Base-by-base conservation (phyloP, 1,284 basidiomycete species). In the Tremellales sp. region DNA sequence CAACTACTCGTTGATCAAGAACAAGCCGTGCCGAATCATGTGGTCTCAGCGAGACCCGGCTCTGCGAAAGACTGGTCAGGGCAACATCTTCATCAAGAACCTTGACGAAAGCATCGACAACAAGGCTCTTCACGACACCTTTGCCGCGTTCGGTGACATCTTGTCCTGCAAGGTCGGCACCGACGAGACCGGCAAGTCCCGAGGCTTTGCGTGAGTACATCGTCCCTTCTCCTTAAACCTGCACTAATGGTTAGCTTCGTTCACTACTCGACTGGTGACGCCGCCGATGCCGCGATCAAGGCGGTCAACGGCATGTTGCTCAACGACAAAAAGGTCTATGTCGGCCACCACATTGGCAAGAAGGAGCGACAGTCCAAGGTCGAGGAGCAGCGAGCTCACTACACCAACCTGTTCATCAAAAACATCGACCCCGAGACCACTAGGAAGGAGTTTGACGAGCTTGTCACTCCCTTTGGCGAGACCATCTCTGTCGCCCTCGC, bases 41-140 rank as follows among this genome's bases (percentile, higher is more conserved):
- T 97, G 96, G 93, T 97, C 93, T 69, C 94, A 98, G 83, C 90
- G 96, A 75, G 96, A 98, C 80, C 96, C 96, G 56, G 89, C 91
- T 65, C 84, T 98, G 70, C 91, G 96, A 77, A 97, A 98, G 84
- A 97, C 93, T 60, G 93, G 93, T 61, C 92, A 97, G 79, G 96
- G 96, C 76, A 99, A 98, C 78, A 94, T 99, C 73, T 99, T 99
- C 80, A 98, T 99, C 81, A 99, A 98, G 81, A 98, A 98, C 79
- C 80, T 99, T 62, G 96, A 98, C 74, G 90, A 96, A 76, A 82
- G 82, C 57, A 99, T 99, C 65, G 96, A 99, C 80, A 98, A 98
- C 84, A 99, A 99, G 85, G 96, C 96, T 60, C 88, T 99, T 54
- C 96, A 99, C 75, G 96, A 99, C 76, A 99, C 96, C 43, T 99